phyloP scores from a whole-genome alignment of 176 grass and related monocot genomes.

The Paspalum vaginatum region DNA sequence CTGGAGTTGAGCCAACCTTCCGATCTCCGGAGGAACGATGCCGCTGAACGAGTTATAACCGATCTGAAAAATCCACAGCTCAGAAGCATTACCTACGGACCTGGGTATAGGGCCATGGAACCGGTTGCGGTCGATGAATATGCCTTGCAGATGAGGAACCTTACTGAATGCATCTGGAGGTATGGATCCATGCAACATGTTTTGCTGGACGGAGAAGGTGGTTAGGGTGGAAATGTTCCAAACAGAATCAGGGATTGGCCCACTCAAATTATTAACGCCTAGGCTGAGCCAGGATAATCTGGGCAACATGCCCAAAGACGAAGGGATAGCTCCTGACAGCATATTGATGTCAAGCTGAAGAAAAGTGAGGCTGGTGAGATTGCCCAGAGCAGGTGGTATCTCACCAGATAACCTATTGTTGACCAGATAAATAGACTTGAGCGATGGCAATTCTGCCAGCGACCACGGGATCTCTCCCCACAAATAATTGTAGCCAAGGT shows the following conservation, averaged over 20 bases:
- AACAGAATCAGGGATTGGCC: slow-evolving; percentile 25
- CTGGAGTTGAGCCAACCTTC: not conserved
- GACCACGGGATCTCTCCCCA: not conserved
- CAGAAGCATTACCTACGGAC: slow-evolving; percentile 41
- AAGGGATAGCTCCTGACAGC: slow-evolving; percentile 12
- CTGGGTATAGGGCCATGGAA: slow-evolving; percentile 34
- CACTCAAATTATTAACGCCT: slow-evolving; percentile 16
- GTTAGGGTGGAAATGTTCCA: slow-evolving; percentile 31
- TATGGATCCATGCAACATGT: not conserved
- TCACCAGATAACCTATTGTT: not conserved
- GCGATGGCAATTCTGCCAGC: not conserved
- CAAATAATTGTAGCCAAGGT: not conserved
- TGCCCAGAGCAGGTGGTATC: not conserved
- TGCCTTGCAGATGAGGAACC: not conserved
- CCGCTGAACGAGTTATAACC: not conserved
- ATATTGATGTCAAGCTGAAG: not conserved
- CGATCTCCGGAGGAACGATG: not conserved
- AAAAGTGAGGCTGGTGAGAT: not conserved
- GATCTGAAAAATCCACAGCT: not conserved
- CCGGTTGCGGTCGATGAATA: not conserved
- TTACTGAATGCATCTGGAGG: not conserved
- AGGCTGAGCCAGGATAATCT: not conserved
- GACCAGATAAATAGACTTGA: not conserved
- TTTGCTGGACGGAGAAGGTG: not conserved
- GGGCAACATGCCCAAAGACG: slow-evolving; percentile 3